These are phyloP conservation scores for Coemansia erecta DNA, from an alignment of 192 early-diverging fungal species.

Conservation along the genomic window DNA sequence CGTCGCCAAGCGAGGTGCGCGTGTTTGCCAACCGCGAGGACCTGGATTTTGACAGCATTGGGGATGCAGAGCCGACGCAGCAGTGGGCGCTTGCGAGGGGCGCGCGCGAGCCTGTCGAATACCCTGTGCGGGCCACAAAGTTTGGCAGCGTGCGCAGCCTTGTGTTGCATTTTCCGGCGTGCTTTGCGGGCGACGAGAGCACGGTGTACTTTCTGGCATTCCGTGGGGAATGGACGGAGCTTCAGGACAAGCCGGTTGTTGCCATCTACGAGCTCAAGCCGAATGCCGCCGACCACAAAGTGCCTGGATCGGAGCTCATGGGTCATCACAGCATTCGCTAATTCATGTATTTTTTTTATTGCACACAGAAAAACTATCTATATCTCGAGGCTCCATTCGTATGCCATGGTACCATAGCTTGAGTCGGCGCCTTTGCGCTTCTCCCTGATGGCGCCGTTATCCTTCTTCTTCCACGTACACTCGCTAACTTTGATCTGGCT, in stretches of 20 bases:
- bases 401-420: no score
- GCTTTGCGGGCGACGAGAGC: constrained; percentile 71
- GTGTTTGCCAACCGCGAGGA: constrained; percentile 89
- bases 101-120: constrained; percentile 60
- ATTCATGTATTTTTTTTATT: neutral
- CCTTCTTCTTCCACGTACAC: no score
- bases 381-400: no score
- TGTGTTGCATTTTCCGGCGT: constrained; percentile 76
- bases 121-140: constrained; percentile 65
- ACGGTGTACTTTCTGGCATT: constrained; percentile 79
- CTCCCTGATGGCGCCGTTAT: no score
- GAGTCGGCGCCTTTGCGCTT: no score
- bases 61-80: constrained; percentile 68
- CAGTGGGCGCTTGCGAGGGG: constrained; percentile 75
- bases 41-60: constrained; percentile 86
- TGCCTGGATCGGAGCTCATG: constrained; percentile 48
- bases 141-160: constrained; percentile 77
- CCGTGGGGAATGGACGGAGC: constrained; percentile 86
- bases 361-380: no score
- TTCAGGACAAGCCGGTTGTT: constrained; percentile 66
- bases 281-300: constrained; percentile 72
- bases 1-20: constrained; percentile 69
- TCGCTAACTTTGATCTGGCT: no score
- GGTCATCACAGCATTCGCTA: constrained; percentile 42
- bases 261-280: constrained; percentile 73